phyloP scores from a whole-genome alignment of 2,329 filamentous ascomycete species.

The Sclerotinia sclerotiorum region DNA sequence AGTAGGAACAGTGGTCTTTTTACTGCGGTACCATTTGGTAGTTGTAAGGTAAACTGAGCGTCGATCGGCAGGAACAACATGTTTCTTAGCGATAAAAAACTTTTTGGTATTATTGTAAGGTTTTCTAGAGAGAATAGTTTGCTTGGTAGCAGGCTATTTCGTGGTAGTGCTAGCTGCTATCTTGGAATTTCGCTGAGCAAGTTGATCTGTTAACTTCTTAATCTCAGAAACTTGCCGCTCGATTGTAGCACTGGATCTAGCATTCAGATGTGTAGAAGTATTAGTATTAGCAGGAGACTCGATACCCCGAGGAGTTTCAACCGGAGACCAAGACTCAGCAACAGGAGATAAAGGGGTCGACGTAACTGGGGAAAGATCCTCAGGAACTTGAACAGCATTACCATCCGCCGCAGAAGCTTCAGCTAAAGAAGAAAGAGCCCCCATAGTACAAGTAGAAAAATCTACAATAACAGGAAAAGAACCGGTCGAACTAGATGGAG shows the following conservation, averaged over 20 bases:
- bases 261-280: neutral
- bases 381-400: neutral
- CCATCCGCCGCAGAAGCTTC: neutral
- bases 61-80: neutral
- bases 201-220: neutral
- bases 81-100: neutral
- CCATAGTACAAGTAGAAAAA: accelerated
- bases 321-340: too few species aligned
- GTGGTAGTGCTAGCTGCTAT: too few species aligned
- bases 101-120: neutral
- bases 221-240: neutral
- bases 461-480: neutral
- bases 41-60: neutral
- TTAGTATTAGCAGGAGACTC: neutral
- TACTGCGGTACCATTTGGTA: neutral
- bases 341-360: neutral
- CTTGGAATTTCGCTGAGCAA: neutral
- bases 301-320: too few species aligned
- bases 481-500: neutral
- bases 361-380: neutral
- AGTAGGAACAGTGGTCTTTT: neutral
- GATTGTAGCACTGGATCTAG: neutral
- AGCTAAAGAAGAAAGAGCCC: too few species aligned
- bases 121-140: neutral
- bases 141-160: neutral